Conservation (phyloP, 2,329 filamentous ascomycete species). For the Xylaria sp. region DNA sequence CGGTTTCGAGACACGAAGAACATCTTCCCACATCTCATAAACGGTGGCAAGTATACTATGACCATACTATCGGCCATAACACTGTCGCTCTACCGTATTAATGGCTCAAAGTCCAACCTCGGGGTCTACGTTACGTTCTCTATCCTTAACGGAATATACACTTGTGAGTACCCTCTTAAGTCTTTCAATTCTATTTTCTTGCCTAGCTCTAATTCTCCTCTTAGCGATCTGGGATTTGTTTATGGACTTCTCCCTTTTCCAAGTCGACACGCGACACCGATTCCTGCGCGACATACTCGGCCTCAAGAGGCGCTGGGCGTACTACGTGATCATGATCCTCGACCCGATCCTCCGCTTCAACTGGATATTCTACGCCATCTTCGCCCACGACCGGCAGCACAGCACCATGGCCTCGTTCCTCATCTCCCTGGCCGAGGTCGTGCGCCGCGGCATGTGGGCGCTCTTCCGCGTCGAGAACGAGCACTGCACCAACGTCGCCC, state of each 20-base stretch:
- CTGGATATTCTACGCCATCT: slow-evolving; percentile 93
- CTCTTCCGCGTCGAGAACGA: slow-evolving; percentile 97
- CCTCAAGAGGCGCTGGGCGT: slow-evolving; percentile 77
- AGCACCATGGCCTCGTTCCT: slow-evolving; percentile 80
- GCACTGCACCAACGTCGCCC: slow-evolving; percentile 87
- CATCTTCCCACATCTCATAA: slow-evolving; percentile 88
- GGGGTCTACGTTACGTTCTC: slow-evolving; percentile 81
- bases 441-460: slow-evolving; percentile 87
- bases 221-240: slow-evolving; percentile 86
- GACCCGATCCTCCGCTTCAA: slow-evolving; percentile 88
- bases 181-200: neutral
- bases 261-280: slow-evolving; percentile 68
- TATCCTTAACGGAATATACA: slow-evolving; percentile 80
- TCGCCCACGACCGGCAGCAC: slow-evolving; percentile 77
- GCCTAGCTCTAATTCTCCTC: slow-evolving; percentile 10
- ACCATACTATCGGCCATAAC: slow-evolving; percentile 79
- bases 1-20: slow-evolving; percentile 87
- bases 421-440: slow-evolving; percentile 76
- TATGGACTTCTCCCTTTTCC: slow-evolving; percentile 95
- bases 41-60: slow-evolving; percentile 87
- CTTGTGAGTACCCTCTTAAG: slow-evolving; percentile 55
- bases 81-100: slow-evolving; percentile 81
- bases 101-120: slow-evolving; percentile 57
- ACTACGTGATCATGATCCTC: slow-evolving; percentile 81
- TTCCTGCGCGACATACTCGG: slow-evolving; percentile 78